Evolutionary conservation across 257 asterid genomes (phyloP), one percentile per base, ranked within the genome.

Genomic region (Scutellaria barbata): DNA sequence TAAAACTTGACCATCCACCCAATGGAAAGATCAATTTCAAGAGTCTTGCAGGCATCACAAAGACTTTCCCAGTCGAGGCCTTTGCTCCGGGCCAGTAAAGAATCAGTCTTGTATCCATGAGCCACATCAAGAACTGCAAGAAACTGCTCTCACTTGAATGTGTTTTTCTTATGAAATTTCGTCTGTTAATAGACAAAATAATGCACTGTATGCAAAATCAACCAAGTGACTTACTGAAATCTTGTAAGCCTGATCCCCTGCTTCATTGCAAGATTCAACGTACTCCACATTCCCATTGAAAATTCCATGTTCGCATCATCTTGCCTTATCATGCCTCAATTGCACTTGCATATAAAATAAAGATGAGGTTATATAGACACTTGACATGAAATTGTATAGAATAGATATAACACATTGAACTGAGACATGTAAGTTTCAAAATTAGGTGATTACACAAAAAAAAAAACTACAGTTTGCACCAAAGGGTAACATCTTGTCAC

Each of bases 11-110:
- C 39, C 78, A 85, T 72, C 85, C 83, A 9, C 80, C 89, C 3
- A 81, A 87, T 0, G 95, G 89, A 8, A 89, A 89, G 80, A 77
- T 90, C 58, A 89, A 84, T 25, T 82, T 90, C 89, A 90, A 88
- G 87, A 85, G 96, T 48, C 89, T 90, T 18, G 95, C 89, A 1
- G 90, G 97, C 7, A 85, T 90, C 79, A 87, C 92, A 54, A 90
- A 85, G 85, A 84, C 92, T 11, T 84, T 87, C 72, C 96, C 92
- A 0, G 84, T 75, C 3, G 89, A 88, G 80, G 92, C 89, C 10
- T 88, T 90, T 71, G 90, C 92, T 37, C 83, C 82, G 7, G 89
- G 88, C 10, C 92, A 83, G 87, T 83, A 16, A 68, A 58, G 16
- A 33, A 11, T 0, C n/a, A 9, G 51, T 9, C 51, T 8, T 42